phyloP scores from a whole-genome alignment of 306 rosid species.

The Ochetophila trinervis region DNA sequence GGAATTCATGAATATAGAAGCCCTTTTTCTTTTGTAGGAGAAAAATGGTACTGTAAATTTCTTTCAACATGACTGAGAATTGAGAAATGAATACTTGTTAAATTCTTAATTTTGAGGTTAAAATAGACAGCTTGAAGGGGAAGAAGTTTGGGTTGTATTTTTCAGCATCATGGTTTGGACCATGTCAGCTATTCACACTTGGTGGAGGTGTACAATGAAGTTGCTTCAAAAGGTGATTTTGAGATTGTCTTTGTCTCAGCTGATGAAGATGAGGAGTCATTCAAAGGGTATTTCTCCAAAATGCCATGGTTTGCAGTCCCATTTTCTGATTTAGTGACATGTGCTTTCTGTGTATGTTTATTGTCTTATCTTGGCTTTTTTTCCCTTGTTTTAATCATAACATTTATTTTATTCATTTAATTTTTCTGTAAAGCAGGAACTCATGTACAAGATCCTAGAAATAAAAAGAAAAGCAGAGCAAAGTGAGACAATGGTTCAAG shows the following conservation, averaged over 20 bases:
- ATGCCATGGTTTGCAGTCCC: no score
- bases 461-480: slow-evolving; percentile 95
- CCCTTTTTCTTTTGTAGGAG: no score
- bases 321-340: no score
- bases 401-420: slow-evolving; percentile 3
- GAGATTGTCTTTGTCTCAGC: no score
- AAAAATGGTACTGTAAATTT: neutral
- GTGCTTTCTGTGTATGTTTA: neutral
- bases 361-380: neutral
- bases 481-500: slow-evolving; percentile 98
- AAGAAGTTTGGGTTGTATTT: slow-evolving; percentile 63
- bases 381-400: neutral
- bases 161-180: slow-evolving; percentile 76
- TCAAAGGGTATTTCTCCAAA: no score
- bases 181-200: slow-evolving; percentile 53
- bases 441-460: slow-evolving; percentile 93
- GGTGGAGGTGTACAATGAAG: slow-evolving; percentile 55
- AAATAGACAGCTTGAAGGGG: slow-evolving; percentile 55
- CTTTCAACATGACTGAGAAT: neutral
- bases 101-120: slow-evolving; percentile 43
- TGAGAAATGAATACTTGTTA: slow-evolving; percentile 3
- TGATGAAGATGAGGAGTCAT: no score
- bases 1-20: no score
- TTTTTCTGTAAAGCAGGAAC: slow-evolving; percentile 60
- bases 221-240: no score